Evolutionary conservation across 1,284 basidiomycete species (phyloP).

Genomic region (Neotropicomus parvogracilis): DNA sequence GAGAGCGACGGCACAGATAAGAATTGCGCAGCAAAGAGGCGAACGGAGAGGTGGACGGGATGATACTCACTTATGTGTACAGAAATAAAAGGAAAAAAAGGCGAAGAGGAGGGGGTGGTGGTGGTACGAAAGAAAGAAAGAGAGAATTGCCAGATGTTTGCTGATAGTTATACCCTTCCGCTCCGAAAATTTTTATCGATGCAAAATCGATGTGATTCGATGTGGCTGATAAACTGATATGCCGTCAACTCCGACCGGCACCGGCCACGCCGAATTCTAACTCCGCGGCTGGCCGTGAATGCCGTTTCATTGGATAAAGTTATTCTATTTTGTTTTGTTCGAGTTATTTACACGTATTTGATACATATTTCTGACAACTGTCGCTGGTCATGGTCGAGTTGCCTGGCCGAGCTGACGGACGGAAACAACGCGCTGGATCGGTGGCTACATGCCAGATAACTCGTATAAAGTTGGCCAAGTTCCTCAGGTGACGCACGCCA

Average conservation of each 20-base stretch:
- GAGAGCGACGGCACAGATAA: slow-evolving; percentile 16
- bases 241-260: slow-evolving; percentile 32
- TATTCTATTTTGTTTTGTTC: slow-evolving; percentile 5
- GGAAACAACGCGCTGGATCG: slow-evolving; percentile 7
- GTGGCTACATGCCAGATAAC: slow-evolving; percentile 13
- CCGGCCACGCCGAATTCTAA: slow-evolving; percentile 15
- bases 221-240: slow-evolving; percentile 40
- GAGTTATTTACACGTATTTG: slow-evolving; percentile 15
- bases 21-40: not conserved
- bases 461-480: slow-evolving; percentile 8
- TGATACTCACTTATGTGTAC: slow-evolving; percentile 45
- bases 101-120: slow-evolving; percentile 44
- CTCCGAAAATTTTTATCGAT: slow-evolving; percentile 56
- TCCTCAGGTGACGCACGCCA: slow-evolving; percentile 27
- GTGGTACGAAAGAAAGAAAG: slow-evolving; percentile 47
- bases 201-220: slow-evolving; percentile 49
- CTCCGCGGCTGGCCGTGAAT: slow-evolving; percentile 12
- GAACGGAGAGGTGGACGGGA: not conserved
- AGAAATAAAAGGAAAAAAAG: slow-evolving; percentile 36
- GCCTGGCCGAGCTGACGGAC: slow-evolving; percentile 20
- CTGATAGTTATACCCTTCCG: slow-evolving; percentile 51
- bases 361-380: slow-evolving; percentile 2
- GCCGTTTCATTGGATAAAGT: not conserved
- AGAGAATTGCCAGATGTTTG: slow-evolving; percentile 44
- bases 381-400: slow-evolving; percentile 5